Conservation (phyloP, 225 moss, liverwort and hornwort genomes). For the Marchantia polymorpha region DNA sequence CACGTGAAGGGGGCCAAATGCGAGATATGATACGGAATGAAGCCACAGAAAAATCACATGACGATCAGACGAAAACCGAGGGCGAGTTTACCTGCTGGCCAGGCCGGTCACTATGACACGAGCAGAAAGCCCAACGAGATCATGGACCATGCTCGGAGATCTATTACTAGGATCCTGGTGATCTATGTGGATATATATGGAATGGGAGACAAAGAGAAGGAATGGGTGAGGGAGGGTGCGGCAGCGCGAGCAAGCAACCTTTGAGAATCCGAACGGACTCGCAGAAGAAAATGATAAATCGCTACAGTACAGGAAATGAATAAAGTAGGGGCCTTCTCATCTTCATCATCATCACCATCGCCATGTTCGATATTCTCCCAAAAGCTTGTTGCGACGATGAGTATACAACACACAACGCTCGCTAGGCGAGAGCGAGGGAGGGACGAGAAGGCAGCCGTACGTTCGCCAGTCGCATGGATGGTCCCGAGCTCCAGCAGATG, state of each 20-base stretch:
- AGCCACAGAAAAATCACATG: too few species aligned
- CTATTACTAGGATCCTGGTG: too few species aligned
- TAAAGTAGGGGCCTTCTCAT: not conserved
- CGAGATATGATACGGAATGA: too few species aligned
- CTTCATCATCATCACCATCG: not conserved
- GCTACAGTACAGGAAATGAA: not conserved
- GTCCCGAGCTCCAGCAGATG: not conserved
- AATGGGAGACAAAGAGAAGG: not conserved
- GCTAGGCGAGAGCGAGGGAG: not conserved
- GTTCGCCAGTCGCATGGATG: not conserved
- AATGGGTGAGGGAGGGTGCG: not conserved
- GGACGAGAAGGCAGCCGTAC: not conserved
- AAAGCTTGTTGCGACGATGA: not conserved
- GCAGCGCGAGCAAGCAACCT: conserved; percentile 5
- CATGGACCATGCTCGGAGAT: too few species aligned
- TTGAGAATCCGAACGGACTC: conserved; percentile 7
- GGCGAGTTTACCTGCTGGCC: too few species aligned
- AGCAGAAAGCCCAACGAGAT: too few species aligned
- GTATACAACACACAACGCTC: not conserved
- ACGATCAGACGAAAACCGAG: too few species aligned
- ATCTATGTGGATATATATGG: too few species aligned
- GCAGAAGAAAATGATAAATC: not conserved
- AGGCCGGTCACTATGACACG: too few species aligned
- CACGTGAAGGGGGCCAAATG: too few species aligned
- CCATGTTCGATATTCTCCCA: not conserved